Percentiles rank a stretch among this genome's conserved stretches.
Conservation (phyloP, 176 grass and related monocot genomes). For the Rhynchospora tenuis region DNA sequence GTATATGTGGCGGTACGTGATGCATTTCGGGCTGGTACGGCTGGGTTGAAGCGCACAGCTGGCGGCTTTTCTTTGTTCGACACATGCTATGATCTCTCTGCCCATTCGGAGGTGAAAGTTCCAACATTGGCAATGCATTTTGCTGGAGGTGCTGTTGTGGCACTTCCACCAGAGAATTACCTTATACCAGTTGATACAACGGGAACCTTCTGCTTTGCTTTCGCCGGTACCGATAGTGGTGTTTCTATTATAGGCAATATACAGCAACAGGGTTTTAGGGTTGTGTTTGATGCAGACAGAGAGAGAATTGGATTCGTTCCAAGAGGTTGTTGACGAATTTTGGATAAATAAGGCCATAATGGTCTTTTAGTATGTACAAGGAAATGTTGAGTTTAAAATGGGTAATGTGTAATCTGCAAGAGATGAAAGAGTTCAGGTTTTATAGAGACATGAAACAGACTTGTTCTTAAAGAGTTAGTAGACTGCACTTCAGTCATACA, state of each 20-base stretch:
- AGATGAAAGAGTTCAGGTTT: not conserved
- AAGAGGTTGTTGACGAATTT: conserved; percentile 21
- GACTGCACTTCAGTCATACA: not conserved
- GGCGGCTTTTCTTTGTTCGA: conserved; percentile 46
- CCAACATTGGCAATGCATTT: conserved; percentile 52
- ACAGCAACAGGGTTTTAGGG: conserved; percentile 59
- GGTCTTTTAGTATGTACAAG: not conserved
- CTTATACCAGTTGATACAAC: conserved; percentile 39
- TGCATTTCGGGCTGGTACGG: conserved; percentile 32
- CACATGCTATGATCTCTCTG: conserved; percentile 59
- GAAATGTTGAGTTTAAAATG: not conserved
- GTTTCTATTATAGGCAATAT: conserved; percentile 76
- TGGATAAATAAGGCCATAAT: not conserved
- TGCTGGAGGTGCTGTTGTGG: conserved; percentile 42
- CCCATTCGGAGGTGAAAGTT: conserved; percentile 2
- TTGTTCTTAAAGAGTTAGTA: not conserved
- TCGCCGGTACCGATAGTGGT: conserved; percentile 36
- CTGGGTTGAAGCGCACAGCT: conserved; percentile 27
- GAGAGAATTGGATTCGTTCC: conserved; percentile 46
- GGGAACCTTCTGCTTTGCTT: conserved; percentile 40
- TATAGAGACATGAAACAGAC: not conserved
- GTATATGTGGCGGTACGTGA: conserved; percentile 44
- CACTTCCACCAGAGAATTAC: conserved; percentile 53
- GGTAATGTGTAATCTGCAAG: not conserved
- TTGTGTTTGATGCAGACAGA: conserved; percentile 64